phyloP scores from a whole-genome alignment of 768 basidiomycete genomes.

The Suillus decipiens region DNA sequence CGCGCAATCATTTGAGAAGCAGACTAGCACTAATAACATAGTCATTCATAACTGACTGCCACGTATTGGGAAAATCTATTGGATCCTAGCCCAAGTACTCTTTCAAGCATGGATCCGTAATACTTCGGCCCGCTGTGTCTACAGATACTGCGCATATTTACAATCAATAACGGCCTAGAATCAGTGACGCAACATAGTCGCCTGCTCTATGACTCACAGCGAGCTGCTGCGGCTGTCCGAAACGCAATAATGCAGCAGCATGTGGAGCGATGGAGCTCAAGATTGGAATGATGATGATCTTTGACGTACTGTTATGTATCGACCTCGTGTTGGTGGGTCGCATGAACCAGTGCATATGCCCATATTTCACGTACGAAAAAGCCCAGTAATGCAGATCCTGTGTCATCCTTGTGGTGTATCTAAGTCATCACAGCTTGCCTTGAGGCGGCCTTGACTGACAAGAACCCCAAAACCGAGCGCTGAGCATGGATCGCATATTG shows the following conservation, averaged over 20 bases:
- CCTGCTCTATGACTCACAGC: background rate
- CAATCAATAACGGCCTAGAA: background rate
- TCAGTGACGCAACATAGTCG: background rate
- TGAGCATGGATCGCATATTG: background rate
- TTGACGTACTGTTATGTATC: slow-evolving; percentile 4
- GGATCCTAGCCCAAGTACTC: background rate
- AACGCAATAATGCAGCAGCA: background rate
- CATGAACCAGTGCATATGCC: background rate
- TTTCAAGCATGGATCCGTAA: background rate
- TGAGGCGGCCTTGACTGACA: background rate
- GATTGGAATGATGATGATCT: background rate
- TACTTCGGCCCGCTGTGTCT: background rate
- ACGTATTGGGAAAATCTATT: background rate
- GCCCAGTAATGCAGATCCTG: background rate
- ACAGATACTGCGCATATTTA: background rate
- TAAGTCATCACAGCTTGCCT: slow-evolving; percentile 1
- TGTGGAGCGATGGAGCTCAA: background rate
- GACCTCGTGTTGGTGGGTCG: background rate
- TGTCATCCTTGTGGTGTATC: background rate
- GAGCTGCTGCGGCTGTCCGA: background rate
- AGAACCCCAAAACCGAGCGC: slow-evolving; percentile 1
- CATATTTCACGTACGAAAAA: background rate
- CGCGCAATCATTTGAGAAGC: slow-evolving; percentile 35
- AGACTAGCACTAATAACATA: background rate
- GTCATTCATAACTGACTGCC: background rate